Conservation (phyloP, 805 yeast species). For the Hanseniaspora thailandica region DNA sequence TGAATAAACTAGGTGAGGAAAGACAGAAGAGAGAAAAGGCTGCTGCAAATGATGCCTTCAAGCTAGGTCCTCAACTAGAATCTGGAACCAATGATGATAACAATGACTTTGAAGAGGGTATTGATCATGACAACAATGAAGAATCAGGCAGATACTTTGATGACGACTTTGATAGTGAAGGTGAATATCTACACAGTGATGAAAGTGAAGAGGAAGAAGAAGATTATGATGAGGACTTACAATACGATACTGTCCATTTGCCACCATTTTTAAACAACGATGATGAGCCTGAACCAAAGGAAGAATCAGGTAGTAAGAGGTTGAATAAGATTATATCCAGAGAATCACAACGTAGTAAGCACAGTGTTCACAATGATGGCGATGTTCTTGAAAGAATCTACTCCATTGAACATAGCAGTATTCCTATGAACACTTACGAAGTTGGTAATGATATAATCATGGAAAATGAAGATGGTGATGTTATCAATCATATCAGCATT, state of each 20-base stretch:
- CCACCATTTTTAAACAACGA: slow-evolving; percentile 12
- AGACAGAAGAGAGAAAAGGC: slow-evolving; percentile 33
- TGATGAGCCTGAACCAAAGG: slow-evolving; percentile 1
- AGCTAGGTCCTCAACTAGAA: slow-evolving; percentile 26
- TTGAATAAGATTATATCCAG: neutral
- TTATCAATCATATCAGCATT: slow-evolving; percentile 42
- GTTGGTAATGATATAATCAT: slow-evolving; percentile 63
- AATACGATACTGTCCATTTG: slow-evolving; percentile 13
- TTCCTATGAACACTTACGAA: slow-evolving; percentile 38
- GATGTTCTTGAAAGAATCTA: slow-evolving; percentile 18
- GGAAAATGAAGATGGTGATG: slow-evolving; percentile 78
- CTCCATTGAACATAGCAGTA: slow-evolving; percentile 22
- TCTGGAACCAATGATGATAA: slow-evolving; percentile 15
- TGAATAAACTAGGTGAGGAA: slow-evolving; percentile 28
- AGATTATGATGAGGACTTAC: slow-evolving; percentile 7
- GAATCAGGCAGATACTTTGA: neutral
- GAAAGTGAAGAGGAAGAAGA: slow-evolving; percentile 1
- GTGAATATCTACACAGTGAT: slow-evolving; percentile 3
- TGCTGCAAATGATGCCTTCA: slow-evolving; percentile 36
- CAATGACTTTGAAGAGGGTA: neutral
- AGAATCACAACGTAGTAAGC: slow-evolving; percentile 15
- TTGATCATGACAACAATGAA: slow-evolving; percentile 6
- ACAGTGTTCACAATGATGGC: slow-evolving; percentile 15
- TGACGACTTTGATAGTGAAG: slow-evolving; percentile 5
- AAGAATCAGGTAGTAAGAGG: slow-evolving; percentile 12